Percentiles rank a stretch among this genome's conserved stretches.
phyloP scores from a whole-genome alignment of 805 yeast genomes.

The Yamadazyma insecticola region DNA sequence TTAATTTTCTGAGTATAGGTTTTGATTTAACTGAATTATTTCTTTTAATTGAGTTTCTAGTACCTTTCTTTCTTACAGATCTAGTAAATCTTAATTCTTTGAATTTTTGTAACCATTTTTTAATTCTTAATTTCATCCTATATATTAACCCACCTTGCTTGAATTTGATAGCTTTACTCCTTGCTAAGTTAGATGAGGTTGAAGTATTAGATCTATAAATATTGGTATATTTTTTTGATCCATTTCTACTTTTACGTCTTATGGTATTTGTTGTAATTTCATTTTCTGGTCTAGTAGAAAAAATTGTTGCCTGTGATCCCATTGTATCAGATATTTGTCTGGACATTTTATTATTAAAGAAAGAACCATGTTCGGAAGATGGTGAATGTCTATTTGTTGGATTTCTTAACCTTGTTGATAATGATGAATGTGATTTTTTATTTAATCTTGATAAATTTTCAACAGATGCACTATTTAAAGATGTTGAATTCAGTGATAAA shows the following conservation, averaged over 20 bases:
- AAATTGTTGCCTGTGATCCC: slow-evolving; percentile 43
- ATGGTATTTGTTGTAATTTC: slow-evolving; percentile 2
- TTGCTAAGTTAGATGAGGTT: slow-evolving; percentile 14
- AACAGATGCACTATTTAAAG: slow-evolving; percentile 8
- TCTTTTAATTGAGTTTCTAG: slow-evolving; percentile 10
- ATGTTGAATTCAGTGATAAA: slow-evolving; percentile 7
- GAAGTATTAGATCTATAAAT: slow-evolving; percentile 4
- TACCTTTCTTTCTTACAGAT: slow-evolving; percentile 21
- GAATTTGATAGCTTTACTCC: slow-evolving; percentile 30
- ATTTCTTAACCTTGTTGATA: not conserved
- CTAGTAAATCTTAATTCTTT: slow-evolving; percentile 17
- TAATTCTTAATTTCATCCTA: slow-evolving; percentile 25
- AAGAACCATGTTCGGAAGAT: not conserved
- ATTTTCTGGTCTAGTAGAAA: slow-evolving; percentile 32
- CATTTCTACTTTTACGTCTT: not conserved
- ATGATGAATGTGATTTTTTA: slow-evolving; percentile 3
- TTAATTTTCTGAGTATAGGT: slow-evolving; percentile 13
- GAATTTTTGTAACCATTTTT: slow-evolving; percentile 19
- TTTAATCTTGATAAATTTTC: slow-evolving; percentile 1
- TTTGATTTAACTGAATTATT: slow-evolving; percentile 4
- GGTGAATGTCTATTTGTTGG: not conserved
- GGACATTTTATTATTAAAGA: slow-evolving; percentile 1
- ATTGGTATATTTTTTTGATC: no score
- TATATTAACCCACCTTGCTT: slow-evolving; percentile 30
- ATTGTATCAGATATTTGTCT: slow-evolving; percentile 27